phyloP scores from a whole-genome alignment of 1,284 basidiomycete genomes.

The Anthracocystis walkeri region DNA sequence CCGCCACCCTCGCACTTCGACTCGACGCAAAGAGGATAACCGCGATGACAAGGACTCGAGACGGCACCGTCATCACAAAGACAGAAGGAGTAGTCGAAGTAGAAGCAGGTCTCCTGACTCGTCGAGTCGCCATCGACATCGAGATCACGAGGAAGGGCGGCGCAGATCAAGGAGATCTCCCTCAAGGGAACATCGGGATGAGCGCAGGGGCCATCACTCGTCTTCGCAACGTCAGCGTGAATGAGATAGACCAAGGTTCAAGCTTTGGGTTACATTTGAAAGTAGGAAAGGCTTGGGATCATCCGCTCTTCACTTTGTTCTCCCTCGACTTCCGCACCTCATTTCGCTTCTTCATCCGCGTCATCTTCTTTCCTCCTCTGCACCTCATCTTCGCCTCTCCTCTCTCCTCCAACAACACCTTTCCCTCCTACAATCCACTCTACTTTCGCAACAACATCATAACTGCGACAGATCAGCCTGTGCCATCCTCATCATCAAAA shows the following conservation, averaged over 20 bases:
- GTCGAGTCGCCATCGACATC: conserved; percentile 11
- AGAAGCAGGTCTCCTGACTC: conserved; percentile 31
- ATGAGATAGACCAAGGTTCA: neutral
- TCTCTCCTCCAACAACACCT: no score
- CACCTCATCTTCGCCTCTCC: no score
- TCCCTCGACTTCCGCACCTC: no score
- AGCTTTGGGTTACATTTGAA: no score
- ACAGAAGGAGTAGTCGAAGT: conserved; percentile 16
- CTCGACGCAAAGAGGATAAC: conserved; percentile 13
- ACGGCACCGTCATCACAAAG: conserved; percentile 11
- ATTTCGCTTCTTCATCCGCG: no score
- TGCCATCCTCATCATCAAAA: no score
- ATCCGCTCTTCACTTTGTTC: no score
- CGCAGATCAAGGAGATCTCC: neutral
- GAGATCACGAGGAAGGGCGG: conserved; percentile 6
- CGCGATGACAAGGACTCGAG: conserved; percentile 14
- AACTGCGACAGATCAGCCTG: no score
- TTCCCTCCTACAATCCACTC: no score
- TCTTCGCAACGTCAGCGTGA: conserved; percentile 7
- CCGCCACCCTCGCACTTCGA: conserved; percentile 8
- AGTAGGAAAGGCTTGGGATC: no score
- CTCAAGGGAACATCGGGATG: conserved; percentile 5
- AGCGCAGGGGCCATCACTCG: neutral
- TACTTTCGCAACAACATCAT: no score
- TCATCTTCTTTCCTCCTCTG: no score